Base-by-base conservation (phyloP, 2,329 filamentous ascomycete species). In the Pleurostoma richardsiae region DNA sequence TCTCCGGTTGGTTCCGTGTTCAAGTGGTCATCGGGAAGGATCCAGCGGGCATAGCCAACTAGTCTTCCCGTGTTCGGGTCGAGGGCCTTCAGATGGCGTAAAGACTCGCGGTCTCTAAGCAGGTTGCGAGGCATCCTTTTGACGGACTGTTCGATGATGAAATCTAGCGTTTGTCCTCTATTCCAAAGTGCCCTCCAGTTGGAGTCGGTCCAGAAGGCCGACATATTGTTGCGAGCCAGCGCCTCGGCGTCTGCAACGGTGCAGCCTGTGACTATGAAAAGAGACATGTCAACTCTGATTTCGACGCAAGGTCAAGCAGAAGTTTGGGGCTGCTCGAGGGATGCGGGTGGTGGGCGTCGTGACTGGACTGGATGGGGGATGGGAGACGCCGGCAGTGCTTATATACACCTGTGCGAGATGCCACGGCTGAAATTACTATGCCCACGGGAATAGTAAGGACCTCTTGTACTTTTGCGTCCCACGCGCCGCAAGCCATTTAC, bases 41-140 rank as follows among this genome's bases (percentile, higher is more conserved):
- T 26, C 55, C 56, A 59, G 11, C 56, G 51, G 27, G 47, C 50
- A 41, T 56, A 58, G 1, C 56, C 56, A 2, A 58, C 29, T 6
- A 58, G 29, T 40, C 43, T 42, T 7, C 54, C 53, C 6, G 55
- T 57, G 40, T 38, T 40, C 3, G 46, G 39, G 38, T 58, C 53
- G 29, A 59, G 50, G 27, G 54, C 56, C 36, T 52, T 56, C 39
- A 52, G 48, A 45, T 59, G 55, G 10, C 56, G 54, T 19, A 45
- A 31, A 6, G 39, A 41, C 3, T 36, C 47, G 2, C 53, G 49
- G 33, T 56, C 44, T 27, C 43, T 42, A n/a, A 56, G 47, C 6
- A 57, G 49, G 42, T 50, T 55, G 8, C 47, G 50, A 26, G 50
- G 49, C 8, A 39, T 40, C 10, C 46, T 40, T 29, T 29, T 41